A percentile compares a stretch with the other conserved stretches of the same genome.
phyloP scores from a whole-genome alignment of 2,329 filamentous ascomycete species.

The Ascocoryne sarcoides region DNA sequence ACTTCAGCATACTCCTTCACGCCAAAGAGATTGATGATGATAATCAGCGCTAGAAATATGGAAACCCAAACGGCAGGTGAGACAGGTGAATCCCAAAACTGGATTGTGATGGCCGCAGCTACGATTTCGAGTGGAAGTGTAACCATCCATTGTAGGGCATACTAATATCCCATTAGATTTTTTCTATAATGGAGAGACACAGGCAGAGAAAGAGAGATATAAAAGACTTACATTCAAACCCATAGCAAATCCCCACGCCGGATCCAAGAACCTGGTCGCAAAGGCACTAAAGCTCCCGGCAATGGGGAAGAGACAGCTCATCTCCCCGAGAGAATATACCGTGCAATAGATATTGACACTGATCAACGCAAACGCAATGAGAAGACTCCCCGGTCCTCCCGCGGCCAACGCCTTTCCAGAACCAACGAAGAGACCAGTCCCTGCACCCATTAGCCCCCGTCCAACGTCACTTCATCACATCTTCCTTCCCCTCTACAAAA shows the following conservation, averaged over 20 bases:
- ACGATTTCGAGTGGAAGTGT: conserved; percentile 45
- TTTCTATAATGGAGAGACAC: conserved; percentile 29
- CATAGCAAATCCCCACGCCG: conserved; percentile 88
- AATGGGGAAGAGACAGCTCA: conserved; percentile 79
- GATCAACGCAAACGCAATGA: conserved; percentile 70
- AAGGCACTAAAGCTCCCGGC: conserved; percentile 84
- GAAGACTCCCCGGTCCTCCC: conserved; percentile 68
- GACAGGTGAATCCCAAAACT: conserved; percentile 39
- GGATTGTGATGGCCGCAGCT: conserved; percentile 44
- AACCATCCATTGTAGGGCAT: conserved; percentile 37
- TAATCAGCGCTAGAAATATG: conserved; percentile 44
- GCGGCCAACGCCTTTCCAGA: conserved; percentile 60
- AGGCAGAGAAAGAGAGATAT: conserved; percentile 30
- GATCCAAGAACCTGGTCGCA: conserved; percentile 84
- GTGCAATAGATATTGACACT: conserved; percentile 84
- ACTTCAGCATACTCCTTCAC: conserved; percentile 44
- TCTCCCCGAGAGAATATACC: conserved; percentile 64
- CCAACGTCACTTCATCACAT: no score
- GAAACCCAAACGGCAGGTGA: conserved; percentile 47
- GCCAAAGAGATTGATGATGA: conserved; percentile 45
- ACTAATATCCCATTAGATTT: conserved; percentile 31
- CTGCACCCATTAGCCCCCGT: conserved; percentile 30
- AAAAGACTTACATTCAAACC: conserved; percentile 48
- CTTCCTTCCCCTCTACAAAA: no score
- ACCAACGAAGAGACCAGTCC: conserved; percentile 75